Conservation (phyloP, 2,329 filamentous ascomycete genomes). For the Epichloe aotearoae region DNA sequence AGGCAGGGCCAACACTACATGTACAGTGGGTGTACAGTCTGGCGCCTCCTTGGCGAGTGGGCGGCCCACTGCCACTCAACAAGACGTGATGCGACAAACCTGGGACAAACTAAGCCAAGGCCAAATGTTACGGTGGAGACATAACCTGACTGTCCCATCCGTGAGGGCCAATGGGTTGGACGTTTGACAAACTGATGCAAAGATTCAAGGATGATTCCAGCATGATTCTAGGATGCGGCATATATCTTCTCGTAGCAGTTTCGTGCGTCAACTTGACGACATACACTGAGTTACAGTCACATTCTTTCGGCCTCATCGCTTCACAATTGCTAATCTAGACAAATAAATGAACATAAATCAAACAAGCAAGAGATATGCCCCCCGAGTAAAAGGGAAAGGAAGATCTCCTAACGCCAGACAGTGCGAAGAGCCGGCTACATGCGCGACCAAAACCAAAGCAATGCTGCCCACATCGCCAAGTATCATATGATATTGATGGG, state of each 20-base stretch:
- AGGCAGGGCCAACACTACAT: neutral
- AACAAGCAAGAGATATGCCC: neutral
- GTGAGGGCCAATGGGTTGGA: no score
- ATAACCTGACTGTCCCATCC: no score
- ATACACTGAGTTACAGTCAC: neutral
- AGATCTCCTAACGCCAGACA: conserved; percentile 7
- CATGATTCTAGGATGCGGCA: neutral
- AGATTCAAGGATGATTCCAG: neutral
- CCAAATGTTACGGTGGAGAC: no score
- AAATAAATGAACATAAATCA: neutral
- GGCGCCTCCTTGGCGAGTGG: neutral
- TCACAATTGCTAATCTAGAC: neutral
- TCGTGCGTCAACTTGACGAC: neutral
- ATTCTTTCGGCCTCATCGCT: neutral
- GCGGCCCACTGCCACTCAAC: no score
- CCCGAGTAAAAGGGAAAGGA: neutral
- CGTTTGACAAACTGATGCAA: neutral
- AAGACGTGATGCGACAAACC: neutral
- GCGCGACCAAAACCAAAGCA: neutral
- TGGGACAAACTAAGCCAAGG: neutral
- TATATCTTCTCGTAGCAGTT: neutral
- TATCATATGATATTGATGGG: neutral
- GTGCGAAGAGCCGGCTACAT: conserved; percentile 1
- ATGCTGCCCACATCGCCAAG: neutral
- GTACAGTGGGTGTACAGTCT: neutral